Percentiles rank a stretch among this genome's conserved stretches.
Evolutionary conservation across 257 asterid species (phyloP).

Genomic region (Solanum neorickii): DNA sequence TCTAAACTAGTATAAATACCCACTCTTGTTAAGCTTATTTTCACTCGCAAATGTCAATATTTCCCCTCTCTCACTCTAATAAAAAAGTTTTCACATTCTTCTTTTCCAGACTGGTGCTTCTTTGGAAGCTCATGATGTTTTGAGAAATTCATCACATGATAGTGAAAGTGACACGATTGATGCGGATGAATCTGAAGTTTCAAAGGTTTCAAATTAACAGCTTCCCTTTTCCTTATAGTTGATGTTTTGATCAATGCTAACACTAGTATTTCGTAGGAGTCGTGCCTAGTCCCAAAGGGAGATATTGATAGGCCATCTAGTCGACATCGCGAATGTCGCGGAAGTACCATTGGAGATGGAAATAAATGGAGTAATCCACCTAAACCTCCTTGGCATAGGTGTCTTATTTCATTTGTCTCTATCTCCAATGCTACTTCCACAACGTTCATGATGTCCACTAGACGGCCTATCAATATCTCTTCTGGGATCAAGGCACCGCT

Average conservation of each 20-base stretch:
- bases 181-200: conserved; percentile 2
- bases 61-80: not conserved
- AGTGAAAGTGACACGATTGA: conserved; percentile 3
- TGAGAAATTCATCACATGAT: not conserved
- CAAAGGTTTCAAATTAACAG: conserved; percentile 9
- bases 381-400: conserved; percentile 34
- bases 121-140: no score
- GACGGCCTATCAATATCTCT: conserved; percentile 38
- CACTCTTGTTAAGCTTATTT: no score
- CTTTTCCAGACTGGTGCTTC: no score
- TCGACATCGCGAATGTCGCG: conserved; percentile 50
- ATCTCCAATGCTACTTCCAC: conserved; percentile 39
- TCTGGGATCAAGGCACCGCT: conserved; percentile 32
- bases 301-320: conserved; percentile 32
- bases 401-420: not conserved
- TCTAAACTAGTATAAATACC: no score
- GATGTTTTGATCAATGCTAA: conserved; percentile 27
- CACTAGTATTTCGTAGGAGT: conserved; percentile 18
- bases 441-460: conserved; percentile 45
- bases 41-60: no score
- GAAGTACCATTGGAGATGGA: conserved; percentile 37
- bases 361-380: conserved; percentile 54
- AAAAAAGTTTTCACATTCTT: no score
- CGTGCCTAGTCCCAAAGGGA: conserved; percentile 41
- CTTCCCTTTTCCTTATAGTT: not conserved